Evolutionary conservation across 2,329 filamentous ascomycete genomes (phyloP), one percentile per base, ranked within the genome.

Genomic region (Alternaria infectoria): DNA sequence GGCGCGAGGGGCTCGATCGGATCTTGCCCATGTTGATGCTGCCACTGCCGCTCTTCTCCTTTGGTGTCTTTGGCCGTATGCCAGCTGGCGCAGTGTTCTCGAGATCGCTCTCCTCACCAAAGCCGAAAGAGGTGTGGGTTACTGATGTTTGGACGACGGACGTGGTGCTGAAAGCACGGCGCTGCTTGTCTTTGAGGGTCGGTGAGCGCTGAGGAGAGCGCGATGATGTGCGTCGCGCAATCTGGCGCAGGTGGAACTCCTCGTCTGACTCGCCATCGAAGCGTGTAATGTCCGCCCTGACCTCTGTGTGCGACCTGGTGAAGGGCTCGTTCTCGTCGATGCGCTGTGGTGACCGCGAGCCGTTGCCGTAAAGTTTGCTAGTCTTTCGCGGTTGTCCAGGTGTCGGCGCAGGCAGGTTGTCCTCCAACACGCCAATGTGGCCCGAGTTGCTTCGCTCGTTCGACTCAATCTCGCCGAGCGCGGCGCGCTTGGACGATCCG

Each of bases 301-400:
- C 79, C 75, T 92, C 90, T 0, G 87, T 86, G 62, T 89, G 86
- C 17, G 82, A 80, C 57, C 74, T 87, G 66, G 81, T 80, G 82
- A 69, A 86, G 3, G 83, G 77, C 30, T 83, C 81, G 57, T 84
- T 84, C 47, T 86, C 85, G 89, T 78, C 65, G 25, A 74, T 72
- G 11, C 77, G 76, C 12, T 74, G 71, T 12, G 79, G 76, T 6
- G 79, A 79, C 19, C 74, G 75, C 23, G 73, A 70, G 57, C 71
- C 74, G 32, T 70, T 94, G 88, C 86, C 87, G 72, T 94, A 93
- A 63, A 89, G 87, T 60, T 93, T 89, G 68, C 90, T 90, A 15
- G 91, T 91, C 85, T 99, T 98, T 66, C 96, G 89, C 26, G 96
- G 96, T 79, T 99, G 96, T 3, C 96, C 96, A 0, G 96, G 96